A percentile compares a stretch with the other conserved stretches of the same genome.
Evolutionary conservation across 257 asterid genomes (phyloP).

Genomic region (Fraxinus pennsylvanica): DNA sequence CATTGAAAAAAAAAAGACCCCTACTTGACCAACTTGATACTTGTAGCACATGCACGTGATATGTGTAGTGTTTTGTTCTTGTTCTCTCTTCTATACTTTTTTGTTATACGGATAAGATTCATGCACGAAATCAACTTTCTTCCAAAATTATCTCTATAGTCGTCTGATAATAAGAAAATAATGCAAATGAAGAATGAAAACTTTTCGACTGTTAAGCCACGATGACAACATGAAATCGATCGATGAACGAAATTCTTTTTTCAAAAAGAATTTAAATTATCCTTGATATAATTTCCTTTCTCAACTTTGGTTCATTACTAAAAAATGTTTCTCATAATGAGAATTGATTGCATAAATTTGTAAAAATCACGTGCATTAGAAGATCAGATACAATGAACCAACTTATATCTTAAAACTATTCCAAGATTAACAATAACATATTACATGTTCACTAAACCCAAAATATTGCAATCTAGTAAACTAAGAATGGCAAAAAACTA

Average conservation of each 20-base stretch:
- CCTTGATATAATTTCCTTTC: neutral
- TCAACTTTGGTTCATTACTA: neutral
- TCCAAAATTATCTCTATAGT: too few species aligned
- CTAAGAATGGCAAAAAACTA: constrained; percentile 27
- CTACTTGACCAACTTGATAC: too few species aligned
- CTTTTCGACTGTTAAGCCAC: too few species aligned
- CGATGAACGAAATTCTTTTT: too few species aligned
- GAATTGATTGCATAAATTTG: neutral
- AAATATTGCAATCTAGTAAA: constrained; percentile 56
- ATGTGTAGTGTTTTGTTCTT: too few species aligned
- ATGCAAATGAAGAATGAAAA: neutral
- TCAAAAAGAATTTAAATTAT: neutral
- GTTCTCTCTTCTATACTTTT: too few species aligned
- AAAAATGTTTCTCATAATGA: neutral
- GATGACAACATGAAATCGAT: neutral
- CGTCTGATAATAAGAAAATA: too few species aligned
- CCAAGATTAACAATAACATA: constrained; percentile 29
- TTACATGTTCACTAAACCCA: constrained; percentile 42
- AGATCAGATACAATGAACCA: constrained; percentile 57
- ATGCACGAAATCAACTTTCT: neutral
- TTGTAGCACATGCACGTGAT: too few species aligned
- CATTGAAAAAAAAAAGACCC: too few species aligned
- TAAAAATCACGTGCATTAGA: constrained; percentile 18
- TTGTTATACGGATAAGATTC: too few species aligned
- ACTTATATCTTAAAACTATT: constrained; percentile 25